Evolutionary conservation across 257 asterid species (phyloP), one percentile per base, ranked within the genome.

Genomic region (Solanum pennellii): DNA sequence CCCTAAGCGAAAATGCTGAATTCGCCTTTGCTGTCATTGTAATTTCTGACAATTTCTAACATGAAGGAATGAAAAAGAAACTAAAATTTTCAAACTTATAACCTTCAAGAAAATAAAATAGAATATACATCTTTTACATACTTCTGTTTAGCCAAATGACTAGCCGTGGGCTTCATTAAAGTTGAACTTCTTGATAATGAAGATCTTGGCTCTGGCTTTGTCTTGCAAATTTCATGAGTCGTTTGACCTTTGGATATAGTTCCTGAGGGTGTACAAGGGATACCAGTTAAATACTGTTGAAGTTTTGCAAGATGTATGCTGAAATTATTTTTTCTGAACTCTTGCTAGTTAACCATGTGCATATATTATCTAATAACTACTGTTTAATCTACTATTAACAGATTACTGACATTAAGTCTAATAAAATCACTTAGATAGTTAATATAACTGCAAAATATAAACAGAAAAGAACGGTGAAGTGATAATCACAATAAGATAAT

Each of bases 151-250:
- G 98, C 98, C 94, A 97, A 91, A 91, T 94, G 96, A 90, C 99
- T 94, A 11, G 95, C 95, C 45, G 99, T 97, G 68, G 98, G 99
- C 87, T 91, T 93, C 98, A 97, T 92, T 14, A 94, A 91, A 68
- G 93, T 95, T 49, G 94, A 93, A 83, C 90, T 92, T 89, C 92
- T 90, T 68, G 92, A 76, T 86, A 89, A 91, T 42, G 87, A 88
- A 88, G 85, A 52, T 87, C 91, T 90, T 44, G 83, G 52, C 71
- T 23, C 72, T 27, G 92, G 41, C 86, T 89, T 92, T 49, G 87
- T 41, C 86, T 92, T 92, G 31, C 89, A 41, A 69, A 74, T 74
- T 88, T 89, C 93, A 33, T 77, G 85, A 74, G 37, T 80, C 49
- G 18, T 45, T 18, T 20, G 83, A 89, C 13, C 9, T 52, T 86